Conservation (phyloP, 2,329 filamentous ascomycete genomes). For the Torrubiella hemipterigena region DNA sequence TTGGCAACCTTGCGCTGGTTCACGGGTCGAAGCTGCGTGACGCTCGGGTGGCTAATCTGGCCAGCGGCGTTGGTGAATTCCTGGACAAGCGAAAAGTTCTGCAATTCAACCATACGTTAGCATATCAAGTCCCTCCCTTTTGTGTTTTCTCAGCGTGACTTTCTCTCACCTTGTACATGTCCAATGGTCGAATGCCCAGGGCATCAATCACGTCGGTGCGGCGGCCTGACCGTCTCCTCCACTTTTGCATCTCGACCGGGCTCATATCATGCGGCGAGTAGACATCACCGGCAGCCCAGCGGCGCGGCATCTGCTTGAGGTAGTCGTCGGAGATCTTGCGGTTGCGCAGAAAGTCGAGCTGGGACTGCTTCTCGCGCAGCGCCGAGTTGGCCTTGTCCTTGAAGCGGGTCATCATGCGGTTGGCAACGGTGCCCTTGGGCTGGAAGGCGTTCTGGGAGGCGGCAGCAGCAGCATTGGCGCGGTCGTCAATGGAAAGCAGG, state of each 20-base stretch:
- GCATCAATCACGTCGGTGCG: constrained; percentile 66
- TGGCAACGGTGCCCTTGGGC: constrained; percentile 15
- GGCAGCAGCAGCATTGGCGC: constrained; percentile 1
- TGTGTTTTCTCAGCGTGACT: not conserved
- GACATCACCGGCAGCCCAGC: constrained; percentile 69
- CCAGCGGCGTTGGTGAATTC: constrained; percentile 81
- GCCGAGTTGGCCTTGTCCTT: constrained; percentile 10
- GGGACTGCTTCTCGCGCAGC: constrained; percentile 16
- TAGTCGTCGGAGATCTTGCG: constrained; percentile 37
- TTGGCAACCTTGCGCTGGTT: constrained; percentile 93
- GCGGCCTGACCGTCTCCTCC: constrained; percentile 48
- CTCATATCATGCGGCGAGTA: constrained; percentile 86
- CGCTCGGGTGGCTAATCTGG: constrained; percentile 63
- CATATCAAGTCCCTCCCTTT: not conserved
- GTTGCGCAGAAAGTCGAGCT: constrained; percentile 25
- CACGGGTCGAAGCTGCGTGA: constrained; percentile 71
- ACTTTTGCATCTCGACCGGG: constrained; percentile 68
- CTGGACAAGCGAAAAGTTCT: constrained; percentile 90
- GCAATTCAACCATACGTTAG: constrained; percentile 3
- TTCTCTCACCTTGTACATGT: constrained; percentile 69
- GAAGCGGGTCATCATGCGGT: constrained; percentile 15
- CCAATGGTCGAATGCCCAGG: constrained; percentile 65
- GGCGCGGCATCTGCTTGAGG: constrained; percentile 52
- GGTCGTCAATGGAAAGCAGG: constrained; percentile 7
- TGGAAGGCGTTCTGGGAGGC: constrained; percentile 1